Evolutionary conservation across 2,329 filamentous ascomycete species (phyloP), one percentile per base, ranked within the genome.

Genomic region (Penicillium sp.): DNA sequence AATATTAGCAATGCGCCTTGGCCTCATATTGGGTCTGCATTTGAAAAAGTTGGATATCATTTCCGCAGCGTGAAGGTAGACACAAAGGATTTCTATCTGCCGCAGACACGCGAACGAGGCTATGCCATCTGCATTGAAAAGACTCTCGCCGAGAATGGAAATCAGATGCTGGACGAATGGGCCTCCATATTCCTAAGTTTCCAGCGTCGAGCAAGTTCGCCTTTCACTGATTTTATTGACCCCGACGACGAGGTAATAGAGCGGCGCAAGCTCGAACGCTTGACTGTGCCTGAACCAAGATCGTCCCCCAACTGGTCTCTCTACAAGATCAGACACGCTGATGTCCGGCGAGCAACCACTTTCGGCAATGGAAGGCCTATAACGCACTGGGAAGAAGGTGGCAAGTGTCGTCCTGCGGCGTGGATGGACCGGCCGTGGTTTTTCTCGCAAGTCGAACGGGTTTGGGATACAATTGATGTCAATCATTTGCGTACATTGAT

Each of bases 61-160:
- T 80, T 79, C 0, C 65, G 66, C 0, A 78, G 76, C 48, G 61
- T 77, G 0, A 73, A 71, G 4, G 72, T 88, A 0, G 87, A 92
- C 63, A 87, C 84, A 0, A 91, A 91, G 65, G 71, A 87, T 3
- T 91, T 81, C 63, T 89, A 90, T 58, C 71, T 92, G 0, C 90
- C 90, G 0, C 89, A 93, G 54, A 90, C 86, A 0, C 77, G 86
- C 1, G 70, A 74, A 42, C 77, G 86, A 33, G 81, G 79, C 1
- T 88, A 88, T 63, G 74, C 86, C 60, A 64, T 87, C 28, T 82
- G 80, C 14, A 65, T 87, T n/a, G 74, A 82, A 56, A 71, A 61
- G 35, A 38, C 57, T 5, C 64, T 61, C 12, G 62, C 67, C 52
- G 35, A 64, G 8, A 54, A 59, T 14, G 57, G 55, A 23, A 48